These are phyloP conservation scores for Chiua virens DNA, from an alignment of 768 basidiomycete species.

Conservation along the genomic window DNA sequence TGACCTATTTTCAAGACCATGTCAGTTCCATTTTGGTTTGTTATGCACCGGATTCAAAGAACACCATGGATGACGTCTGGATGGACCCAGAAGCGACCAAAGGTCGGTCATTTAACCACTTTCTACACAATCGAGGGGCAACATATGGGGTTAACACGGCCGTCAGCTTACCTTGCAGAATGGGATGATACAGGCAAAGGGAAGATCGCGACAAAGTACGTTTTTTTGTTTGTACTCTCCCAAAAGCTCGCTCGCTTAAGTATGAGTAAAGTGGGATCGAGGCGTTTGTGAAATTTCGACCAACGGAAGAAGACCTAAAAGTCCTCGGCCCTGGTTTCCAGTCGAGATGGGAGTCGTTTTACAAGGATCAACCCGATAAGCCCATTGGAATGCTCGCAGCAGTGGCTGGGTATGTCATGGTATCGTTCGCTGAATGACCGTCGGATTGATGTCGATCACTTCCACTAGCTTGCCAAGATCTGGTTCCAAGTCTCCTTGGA, in stretches of 20 bases:
- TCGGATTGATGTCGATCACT: no score
- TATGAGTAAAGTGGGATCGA: conserved; percentile 11
- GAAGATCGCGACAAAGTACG: conserved; percentile 54
- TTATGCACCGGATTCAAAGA: conserved; percentile 40
- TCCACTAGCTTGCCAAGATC: conserved; percentile 23
- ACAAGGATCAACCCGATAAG: conserved; percentile 19
- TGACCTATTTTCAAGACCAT: conserved; percentile 26
- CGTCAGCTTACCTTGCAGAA: conserved; percentile 27
- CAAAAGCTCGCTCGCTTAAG: neutral
- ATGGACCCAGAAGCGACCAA: conserved; percentile 31
- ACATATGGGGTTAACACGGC: neutral
- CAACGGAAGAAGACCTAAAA: conserved; percentile 15
- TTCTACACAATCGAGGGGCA: neutral
- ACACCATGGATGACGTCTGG: conserved; percentile 49
- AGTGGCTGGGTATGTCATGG: conserved; percentile 36
- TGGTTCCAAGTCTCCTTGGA: conserved; percentile 13
- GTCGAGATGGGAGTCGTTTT: conserved; percentile 20
- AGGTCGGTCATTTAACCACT: conserved; percentile 34
- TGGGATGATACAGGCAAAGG: conserved; percentile 42
- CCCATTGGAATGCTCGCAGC: conserved; percentile 36
- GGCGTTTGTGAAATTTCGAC: conserved; percentile 25
- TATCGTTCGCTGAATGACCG: neutral
- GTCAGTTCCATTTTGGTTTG: conserved; percentile 11
- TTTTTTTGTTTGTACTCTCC: neutral
- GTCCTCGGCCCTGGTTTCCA: conserved; percentile 20